phyloP scores from a whole-genome alignment of 768 basidiomycete species.

The Tulasnella sp. region DNA sequence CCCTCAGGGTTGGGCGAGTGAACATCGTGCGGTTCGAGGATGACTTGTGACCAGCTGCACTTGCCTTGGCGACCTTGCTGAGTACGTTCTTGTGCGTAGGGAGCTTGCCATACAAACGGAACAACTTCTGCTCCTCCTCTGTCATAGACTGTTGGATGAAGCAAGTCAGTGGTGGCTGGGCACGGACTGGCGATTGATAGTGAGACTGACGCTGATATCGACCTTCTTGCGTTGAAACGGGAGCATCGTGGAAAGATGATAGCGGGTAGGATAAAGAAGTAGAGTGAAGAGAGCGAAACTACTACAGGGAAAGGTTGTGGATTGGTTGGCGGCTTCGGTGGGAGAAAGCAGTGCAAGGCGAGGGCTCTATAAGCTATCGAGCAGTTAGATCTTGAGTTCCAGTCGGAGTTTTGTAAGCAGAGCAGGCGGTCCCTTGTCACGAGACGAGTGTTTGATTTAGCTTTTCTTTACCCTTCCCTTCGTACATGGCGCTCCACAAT shows the following conservation, averaged over 20 bases:
- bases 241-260: constrained; percentile 40
- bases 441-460: too few species aligned
- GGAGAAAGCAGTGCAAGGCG: not conserved
- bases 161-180: constrained; percentile 17
- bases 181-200: constrained; percentile 13
- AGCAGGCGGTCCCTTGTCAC: too few species aligned
- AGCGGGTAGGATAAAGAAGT: not conserved
- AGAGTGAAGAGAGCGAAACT: not conserved
- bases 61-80: constrained; percentile 90
- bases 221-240: constrained; percentile 81
- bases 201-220: constrained; percentile 74
- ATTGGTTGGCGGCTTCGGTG: not conserved
- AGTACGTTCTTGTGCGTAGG: constrained; percentile 89
- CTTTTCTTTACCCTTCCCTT: too few species aligned
- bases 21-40: not conserved
- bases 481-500: too few species aligned
- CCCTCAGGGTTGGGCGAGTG: not conserved
- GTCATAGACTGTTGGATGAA: constrained; percentile 34
- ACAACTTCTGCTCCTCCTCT: constrained; percentile 87
- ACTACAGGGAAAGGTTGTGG: not conserved
- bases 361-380: not conserved
- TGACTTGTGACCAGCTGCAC: too few species aligned
- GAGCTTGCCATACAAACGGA: constrained; percentile 88
- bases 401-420: not conserved
- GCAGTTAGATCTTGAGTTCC: not conserved